Percentiles rank a stretch among this genome's conserved stretches.
These are phyloP conservation scores for Arthrobotrys sinensis DNA, from an alignment of 2,329 filamentous ascomycete species.

Conservation along the genomic window DNA sequence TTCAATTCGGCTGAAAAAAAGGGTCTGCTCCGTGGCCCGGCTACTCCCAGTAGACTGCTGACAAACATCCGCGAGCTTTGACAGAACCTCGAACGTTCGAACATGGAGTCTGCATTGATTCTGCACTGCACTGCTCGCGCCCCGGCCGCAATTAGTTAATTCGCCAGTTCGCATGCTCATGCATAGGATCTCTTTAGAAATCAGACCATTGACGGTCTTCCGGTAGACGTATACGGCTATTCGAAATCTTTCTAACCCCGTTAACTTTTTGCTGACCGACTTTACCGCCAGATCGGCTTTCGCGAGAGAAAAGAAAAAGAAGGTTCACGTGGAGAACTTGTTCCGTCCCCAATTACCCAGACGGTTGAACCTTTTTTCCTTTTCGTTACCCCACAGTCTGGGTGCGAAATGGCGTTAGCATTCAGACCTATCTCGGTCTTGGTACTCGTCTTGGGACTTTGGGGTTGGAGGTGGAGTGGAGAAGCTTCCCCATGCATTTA, in stretches of 20 bases:
- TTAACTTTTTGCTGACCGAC: background rate
- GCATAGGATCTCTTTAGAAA: background rate
- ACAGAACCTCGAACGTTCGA: slow-evolving; percentile 27
- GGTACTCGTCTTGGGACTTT: slow-evolving; percentile 22
- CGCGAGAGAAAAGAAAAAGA: background rate
- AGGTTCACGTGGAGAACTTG: slow-evolving; percentile 41
- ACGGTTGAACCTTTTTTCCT: slow-evolving; percentile 19
- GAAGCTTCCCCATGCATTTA: slow-evolving; percentile 16
- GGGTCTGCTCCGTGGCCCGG: background rate
- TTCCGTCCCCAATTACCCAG: slow-evolving; percentile 23
- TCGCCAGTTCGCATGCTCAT: slow-evolving; percentile 5
- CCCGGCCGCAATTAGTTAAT: slow-evolving; percentile 13
- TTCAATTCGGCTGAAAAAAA: slow-evolving; percentile 51
- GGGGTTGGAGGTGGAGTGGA: slow-evolving; percentile 33
- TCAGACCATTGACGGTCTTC: background rate
- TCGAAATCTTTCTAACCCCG: background rate
- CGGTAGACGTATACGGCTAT: slow-evolving; percentile 30
- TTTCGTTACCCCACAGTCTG: slow-evolving; percentile 48
- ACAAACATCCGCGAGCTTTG: slow-evolving; percentile 6
- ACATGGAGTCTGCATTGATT: slow-evolving; percentile 22
- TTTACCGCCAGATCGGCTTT: slow-evolving; percentile 57
- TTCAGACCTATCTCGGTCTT: slow-evolving; percentile 19
- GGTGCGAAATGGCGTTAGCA: slow-evolving; percentile 37
- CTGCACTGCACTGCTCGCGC: slow-evolving; percentile 13
- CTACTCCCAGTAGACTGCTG: background rate